Percentiles rank a stretch among this genome's conserved stretches.
Evolutionary conservation across 2,329 filamentous ascomycete species (phyloP).

Genomic region (Claviceps spartinae): DNA sequence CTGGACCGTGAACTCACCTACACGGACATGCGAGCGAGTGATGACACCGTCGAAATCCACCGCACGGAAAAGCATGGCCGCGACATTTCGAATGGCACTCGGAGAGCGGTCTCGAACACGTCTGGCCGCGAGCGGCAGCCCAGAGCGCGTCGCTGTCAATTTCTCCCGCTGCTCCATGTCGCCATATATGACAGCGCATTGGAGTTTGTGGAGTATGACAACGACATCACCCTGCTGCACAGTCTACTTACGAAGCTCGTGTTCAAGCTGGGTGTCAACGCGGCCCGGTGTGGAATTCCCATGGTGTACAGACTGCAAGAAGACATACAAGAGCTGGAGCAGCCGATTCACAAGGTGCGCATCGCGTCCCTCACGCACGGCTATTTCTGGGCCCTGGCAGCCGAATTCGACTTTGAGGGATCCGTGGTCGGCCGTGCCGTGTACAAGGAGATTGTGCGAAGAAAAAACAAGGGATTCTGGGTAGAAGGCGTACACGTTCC

Average conservation of each 20-base stretch:
- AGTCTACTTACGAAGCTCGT: slow-evolving; percentile 63
- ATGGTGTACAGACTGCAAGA: slow-evolving; percentile 87
- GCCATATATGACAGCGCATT: slow-evolving; percentile 80
- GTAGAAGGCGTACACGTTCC: slow-evolving; percentile 61
- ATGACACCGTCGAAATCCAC: slow-evolving; percentile 36
- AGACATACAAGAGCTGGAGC: slow-evolving; percentile 55
- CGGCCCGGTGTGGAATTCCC: slow-evolving; percentile 61
- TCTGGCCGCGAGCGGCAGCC: slow-evolving; percentile 45
- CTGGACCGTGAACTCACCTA: slow-evolving; percentile 64
- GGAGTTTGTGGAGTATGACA: slow-evolving; percentile 56
- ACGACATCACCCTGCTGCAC: slow-evolving; percentile 65
- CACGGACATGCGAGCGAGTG: slow-evolving; percentile 47
- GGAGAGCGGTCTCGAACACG: slow-evolving; percentile 56
- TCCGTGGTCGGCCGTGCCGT: slow-evolving; percentile 57
- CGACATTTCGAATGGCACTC: slow-evolving; percentile 29
- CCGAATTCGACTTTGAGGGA: slow-evolving; percentile 63
- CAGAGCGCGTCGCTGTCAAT: slow-evolving; percentile 46
- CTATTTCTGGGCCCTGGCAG: slow-evolving; percentile 70
- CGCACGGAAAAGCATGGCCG: slow-evolving; percentile 28
- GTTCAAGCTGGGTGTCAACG: slow-evolving; percentile 68
- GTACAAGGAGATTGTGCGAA: slow-evolving; percentile 59
- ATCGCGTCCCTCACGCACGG: slow-evolving; percentile 77
- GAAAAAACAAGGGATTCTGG: slow-evolving; percentile 67
- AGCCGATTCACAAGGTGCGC: slow-evolving; percentile 58
- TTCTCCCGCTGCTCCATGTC: slow-evolving; percentile 70